These are phyloP conservation scores for Verticillium tricorpus DNA, from an alignment of 2,329 filamentous ascomycete genomes.

Conservation along the genomic window DNA sequence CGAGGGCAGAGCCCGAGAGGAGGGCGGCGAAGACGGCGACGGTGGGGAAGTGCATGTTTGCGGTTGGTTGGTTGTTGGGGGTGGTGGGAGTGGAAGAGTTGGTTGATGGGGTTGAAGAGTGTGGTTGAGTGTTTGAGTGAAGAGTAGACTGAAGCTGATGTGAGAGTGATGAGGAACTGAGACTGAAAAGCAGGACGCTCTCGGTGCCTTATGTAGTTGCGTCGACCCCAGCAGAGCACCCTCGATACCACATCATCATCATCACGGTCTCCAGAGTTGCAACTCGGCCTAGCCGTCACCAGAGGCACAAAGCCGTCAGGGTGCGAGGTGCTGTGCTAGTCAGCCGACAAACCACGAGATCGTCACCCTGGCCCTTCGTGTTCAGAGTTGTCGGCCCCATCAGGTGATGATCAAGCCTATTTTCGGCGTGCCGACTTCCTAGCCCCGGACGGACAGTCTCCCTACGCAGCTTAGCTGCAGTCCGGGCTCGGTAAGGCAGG, in stretches of 20 bases:
- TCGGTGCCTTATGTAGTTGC: not conserved
- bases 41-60: slow-evolving; percentile 39
- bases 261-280: not conserved
- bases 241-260: not conserved
- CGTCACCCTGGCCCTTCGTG: not conserved
- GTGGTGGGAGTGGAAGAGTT: not conserved
- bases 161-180: slow-evolving; percentile 1
- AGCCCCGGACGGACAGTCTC: not conserved
- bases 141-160: not conserved
- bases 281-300: not conserved
- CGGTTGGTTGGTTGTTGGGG: slow-evolving; percentile 6
- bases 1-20: slow-evolving; percentile 30
- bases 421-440: not conserved
- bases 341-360: not conserved
- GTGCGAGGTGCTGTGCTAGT: not conserved
- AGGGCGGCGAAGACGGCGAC: slow-evolving; percentile 29
- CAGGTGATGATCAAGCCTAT: not conserved
- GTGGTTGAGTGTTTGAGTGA: not conserved
- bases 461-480: not conserved
- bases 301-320: not conserved
- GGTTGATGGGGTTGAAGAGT: not conserved
- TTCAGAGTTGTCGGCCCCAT: not conserved
- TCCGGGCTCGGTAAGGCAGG: not conserved
- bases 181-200: not conserved
- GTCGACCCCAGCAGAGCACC: not conserved